Conservation (phyloP, 352 stramenopile genomes). For the Globisporangium uncinulatum region DNA sequence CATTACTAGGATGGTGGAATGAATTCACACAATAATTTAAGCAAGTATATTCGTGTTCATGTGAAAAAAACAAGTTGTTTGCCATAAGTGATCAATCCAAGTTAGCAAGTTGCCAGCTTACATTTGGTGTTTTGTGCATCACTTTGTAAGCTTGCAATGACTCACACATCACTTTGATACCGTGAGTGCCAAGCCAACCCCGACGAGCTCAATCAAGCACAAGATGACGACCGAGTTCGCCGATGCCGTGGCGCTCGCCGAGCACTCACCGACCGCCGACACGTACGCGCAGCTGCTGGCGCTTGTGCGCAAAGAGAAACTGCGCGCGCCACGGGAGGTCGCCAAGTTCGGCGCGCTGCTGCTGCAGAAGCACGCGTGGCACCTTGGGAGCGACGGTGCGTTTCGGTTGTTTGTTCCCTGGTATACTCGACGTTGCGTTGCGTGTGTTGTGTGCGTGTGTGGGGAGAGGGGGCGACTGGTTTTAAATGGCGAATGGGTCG, state of each 20-base stretch:
- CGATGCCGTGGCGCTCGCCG: slow-evolving; percentile 33
- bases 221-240: slow-evolving; percentile 39
- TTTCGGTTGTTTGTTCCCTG: not conserved
- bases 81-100: no score
- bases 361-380: slow-evolving; percentile 44
- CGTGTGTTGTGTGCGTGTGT: not conserved
- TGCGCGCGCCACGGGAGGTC: slow-evolving; percentile 34
- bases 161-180: no score
- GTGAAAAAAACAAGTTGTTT: no score
- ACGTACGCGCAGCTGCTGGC: slow-evolving; percentile 41
- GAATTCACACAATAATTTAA: no score
- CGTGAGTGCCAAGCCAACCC: no score
- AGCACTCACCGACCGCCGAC: slow-evolving; percentile 24
- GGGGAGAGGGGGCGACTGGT: not conserved
- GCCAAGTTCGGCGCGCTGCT: slow-evolving; percentile 35
- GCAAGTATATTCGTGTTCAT: no score
- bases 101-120: no score
- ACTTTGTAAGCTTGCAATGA: no score
- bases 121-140: no score
- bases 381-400: slow-evolving; percentile 45
- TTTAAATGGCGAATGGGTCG: not conserved
- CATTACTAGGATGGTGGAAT: no score
- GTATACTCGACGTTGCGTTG: slow-evolving; percentile 4
- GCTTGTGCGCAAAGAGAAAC: slow-evolving; percentile 52
- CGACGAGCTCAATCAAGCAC: not conserved